These are phyloP conservation scores for Anisodus tanguticus DNA, from an alignment of 257 asterid species.

Conservation along the genomic window DNA sequence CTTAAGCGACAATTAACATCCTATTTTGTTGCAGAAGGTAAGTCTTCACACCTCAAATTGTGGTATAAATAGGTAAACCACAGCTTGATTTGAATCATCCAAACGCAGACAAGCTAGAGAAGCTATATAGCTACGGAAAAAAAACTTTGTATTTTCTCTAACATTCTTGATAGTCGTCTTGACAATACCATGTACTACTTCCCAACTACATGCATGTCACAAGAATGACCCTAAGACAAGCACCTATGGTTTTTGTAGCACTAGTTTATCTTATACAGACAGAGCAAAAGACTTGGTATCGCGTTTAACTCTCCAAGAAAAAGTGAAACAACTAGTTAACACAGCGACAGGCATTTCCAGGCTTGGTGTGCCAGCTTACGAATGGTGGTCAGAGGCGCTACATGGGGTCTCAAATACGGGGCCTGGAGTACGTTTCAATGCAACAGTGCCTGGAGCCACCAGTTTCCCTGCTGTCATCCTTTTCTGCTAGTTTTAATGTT, in stretches of 20 bases:
- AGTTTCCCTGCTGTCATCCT: slow-evolving; percentile 40
- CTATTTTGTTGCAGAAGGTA: no score
- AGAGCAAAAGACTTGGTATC: slow-evolving; percentile 39
- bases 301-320: slow-evolving; percentile 33
- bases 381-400: no score
- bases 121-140: no score
- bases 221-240: slow-evolving; percentile 22
- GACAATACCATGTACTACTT: background rate
- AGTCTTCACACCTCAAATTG: no score
- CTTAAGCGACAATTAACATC: no score
- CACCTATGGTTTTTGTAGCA: slow-evolving; percentile 35
- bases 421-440: slow-evolving; percentile 27
- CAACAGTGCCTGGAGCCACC: slow-evolving; percentile 35
- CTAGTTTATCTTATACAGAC: slow-evolving; percentile 25
- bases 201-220: slow-evolving; percentile 38
- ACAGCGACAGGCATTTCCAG: slow-evolving; percentile 6
- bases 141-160: no score
- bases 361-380: slow-evolving; percentile 29
- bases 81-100: no score
- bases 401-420: no score
- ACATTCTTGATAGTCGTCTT: no score
- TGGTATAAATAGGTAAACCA: no score
- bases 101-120: no score
- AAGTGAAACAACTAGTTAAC: slow-evolving; percentile 13
- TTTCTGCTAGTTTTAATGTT: slow-evolving; percentile 36